Evolutionary conservation across 768 basidiomycete genomes (phyloP).

Genomic region (Tricholoma terreum): DNA sequence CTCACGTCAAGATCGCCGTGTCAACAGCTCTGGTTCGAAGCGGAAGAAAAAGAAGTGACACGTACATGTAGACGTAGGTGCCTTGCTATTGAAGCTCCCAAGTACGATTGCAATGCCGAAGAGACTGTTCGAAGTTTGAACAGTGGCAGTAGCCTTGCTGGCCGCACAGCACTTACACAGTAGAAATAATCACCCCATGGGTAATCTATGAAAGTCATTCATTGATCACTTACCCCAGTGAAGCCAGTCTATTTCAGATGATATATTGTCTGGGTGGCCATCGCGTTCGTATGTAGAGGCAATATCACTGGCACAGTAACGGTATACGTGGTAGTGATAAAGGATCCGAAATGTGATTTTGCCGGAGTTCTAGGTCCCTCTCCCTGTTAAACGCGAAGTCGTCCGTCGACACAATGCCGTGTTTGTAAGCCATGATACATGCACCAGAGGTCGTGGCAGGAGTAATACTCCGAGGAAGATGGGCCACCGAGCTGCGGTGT

Average conservation of each 20-base stretch:
- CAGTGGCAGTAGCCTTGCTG: background rate
- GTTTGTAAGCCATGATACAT: no score
- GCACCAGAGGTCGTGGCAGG: no score
- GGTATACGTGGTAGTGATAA: no score
- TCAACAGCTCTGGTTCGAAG: background rate
- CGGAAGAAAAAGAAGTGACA: background rate
- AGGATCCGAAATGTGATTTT: no score
- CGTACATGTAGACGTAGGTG: background rate
- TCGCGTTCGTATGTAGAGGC: no score
- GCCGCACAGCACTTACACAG: background rate
- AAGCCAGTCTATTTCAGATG: background rate
- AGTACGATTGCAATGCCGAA: background rate
- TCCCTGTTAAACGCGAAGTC: no score
- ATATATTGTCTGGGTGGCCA: background rate
- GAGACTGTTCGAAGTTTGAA: background rate
- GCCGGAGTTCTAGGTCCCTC: no score
- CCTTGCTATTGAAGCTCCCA: background rate
- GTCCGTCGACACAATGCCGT: no score
- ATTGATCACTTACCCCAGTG: background rate
- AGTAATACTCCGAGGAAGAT: no score
- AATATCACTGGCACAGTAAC: no score
- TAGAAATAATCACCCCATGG: background rate
- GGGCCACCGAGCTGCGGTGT: no score
- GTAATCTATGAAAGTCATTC: no score
- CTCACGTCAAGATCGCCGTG: background rate